Evolutionary conservation across 106 monocot species (phyloP).

Genomic region (Ottelia alismoides): DNA sequence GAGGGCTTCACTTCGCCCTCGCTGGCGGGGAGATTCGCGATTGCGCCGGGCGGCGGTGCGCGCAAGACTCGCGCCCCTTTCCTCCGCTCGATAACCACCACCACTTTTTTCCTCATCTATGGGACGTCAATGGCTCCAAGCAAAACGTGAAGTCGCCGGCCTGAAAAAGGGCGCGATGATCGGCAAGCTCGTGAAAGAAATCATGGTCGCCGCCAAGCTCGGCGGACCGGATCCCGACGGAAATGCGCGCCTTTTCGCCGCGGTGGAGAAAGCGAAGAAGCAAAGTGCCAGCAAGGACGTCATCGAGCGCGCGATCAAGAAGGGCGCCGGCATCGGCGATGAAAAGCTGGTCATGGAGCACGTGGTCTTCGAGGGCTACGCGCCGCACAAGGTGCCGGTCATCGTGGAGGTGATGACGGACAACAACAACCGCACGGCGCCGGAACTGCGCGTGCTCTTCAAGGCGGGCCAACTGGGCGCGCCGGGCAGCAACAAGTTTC

Average conservation of each 20-base stretch:
- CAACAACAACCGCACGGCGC: not conserved
- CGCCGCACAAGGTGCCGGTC: not conserved
- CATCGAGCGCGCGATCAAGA: not conserved
- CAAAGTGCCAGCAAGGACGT: not conserved
- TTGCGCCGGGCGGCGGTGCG: too few relatives aligned
- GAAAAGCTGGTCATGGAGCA: not conserved
- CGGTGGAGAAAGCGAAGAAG: not conserved
- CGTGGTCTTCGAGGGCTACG: not conserved
- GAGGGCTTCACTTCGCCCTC: too few relatives aligned
- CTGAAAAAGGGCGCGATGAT: not conserved
- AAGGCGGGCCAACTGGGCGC: not conserved
- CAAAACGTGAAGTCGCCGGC: not conserved
- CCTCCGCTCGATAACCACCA: too few relatives aligned
- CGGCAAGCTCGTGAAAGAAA: not conserved
- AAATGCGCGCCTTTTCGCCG: not conserved
- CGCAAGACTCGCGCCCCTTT: too few relatives aligned
- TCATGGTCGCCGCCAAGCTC: not conserved
- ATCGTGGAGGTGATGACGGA: not conserved
- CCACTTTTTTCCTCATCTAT: too few relatives aligned
- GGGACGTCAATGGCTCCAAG: not conserved
- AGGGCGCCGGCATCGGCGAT: not conserved
- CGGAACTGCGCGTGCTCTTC: not conserved
- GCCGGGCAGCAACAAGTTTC: not conserved
- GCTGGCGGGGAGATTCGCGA: too few relatives aligned
- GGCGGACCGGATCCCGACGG: not conserved